Evolutionary conservation across 140 eudicot species (phyloP).

Genomic region (Oenanthe javanica): DNA sequence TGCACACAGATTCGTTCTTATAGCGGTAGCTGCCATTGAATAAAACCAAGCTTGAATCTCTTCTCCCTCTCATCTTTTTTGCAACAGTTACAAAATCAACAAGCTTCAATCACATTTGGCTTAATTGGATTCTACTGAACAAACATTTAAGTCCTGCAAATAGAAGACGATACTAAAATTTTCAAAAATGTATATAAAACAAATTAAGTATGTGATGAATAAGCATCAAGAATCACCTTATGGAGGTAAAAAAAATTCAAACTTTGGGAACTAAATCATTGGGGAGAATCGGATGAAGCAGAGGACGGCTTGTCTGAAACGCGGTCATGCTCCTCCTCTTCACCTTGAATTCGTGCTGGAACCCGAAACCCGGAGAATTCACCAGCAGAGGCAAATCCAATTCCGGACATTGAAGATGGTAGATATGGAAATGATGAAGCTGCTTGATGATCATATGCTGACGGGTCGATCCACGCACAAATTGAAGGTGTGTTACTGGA

Average conservation of each 20-base stretch:
- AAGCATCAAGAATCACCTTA: slow-evolving; percentile 32
- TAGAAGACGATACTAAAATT: not conserved
- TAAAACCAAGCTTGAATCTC: slow-evolving; percentile 21
- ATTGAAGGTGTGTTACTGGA: slow-evolving; percentile 91
- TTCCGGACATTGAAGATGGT: slow-evolving; percentile 52
- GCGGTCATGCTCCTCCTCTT: slow-evolving; percentile 93
- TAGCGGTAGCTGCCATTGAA: slow-evolving; percentile 27
- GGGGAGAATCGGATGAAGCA: slow-evolving; percentile 98
- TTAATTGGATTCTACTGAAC: slow-evolving; percentile 6
- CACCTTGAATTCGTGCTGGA: slow-evolving; percentile 97
- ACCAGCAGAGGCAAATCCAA: slow-evolving; percentile 54
- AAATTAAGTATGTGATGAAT: not conserved
- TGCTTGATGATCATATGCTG: slow-evolving; percentile 33
- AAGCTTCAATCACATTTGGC: slow-evolving; percentile 4
- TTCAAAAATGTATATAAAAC: not conserved
- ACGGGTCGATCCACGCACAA: slow-evolving; percentile 93
- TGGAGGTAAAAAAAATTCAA: slow-evolving; percentile 20
- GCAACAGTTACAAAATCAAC: slow-evolving; percentile 11
- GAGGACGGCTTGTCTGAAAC: slow-evolving; percentile 86
- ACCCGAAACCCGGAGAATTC: slow-evolving; percentile 83
- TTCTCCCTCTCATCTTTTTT: slow-evolving; percentile 8
- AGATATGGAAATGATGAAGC: slow-evolving; percentile 39
- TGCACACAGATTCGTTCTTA: slow-evolving; percentile 37
- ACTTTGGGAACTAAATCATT: slow-evolving; percentile 33
- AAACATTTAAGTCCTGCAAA: slow-evolving; percentile 10